Percentiles rank a stretch among this genome's conserved stretches.
These are phyloP conservation scores for Nicotiana rustica DNA, from an alignment of 305 asterid species.

Conservation along the genomic window DNA sequence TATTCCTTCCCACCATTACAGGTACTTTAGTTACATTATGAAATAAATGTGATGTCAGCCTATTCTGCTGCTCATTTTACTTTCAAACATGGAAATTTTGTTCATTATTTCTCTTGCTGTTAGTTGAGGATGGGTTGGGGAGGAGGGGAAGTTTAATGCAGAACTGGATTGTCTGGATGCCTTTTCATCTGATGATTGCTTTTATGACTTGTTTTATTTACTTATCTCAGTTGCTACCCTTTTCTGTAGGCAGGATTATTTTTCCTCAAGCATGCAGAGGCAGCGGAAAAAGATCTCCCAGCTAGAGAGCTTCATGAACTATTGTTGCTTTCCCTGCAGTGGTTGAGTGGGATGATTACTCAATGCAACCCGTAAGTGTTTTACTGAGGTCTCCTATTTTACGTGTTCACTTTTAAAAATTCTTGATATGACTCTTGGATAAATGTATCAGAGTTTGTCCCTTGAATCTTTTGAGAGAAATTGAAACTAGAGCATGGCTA, in stretches of 20 bases:
- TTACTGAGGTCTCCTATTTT: conserved; percentile 36
- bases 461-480: conserved; percentile 87
- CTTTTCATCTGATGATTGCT: conserved; percentile 34
- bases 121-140: conserved; percentile 26
- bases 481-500: conserved; percentile 98
- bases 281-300: conserved; percentile 87
- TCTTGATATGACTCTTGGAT: conserved; percentile 35
- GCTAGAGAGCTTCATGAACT: conserved; percentile 90
- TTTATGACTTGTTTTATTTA: conserved; percentile 30
- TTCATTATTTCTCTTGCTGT: conserved; percentile 26
- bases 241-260: conserved; percentile 83
- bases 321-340: conserved; percentile 86
- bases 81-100: not conserved
- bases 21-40: conserved; percentile 55
- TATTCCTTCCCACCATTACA: conserved; percentile 85
- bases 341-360: conserved; percentile 95
- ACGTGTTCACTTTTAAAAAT: conserved; percentile 36
- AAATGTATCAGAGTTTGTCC: conserved; percentile 77
- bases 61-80: conserved; percentile 12
- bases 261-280: conserved; percentile 95
- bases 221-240: not conserved
- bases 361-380: conserved; percentile 78
- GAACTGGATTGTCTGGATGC: not conserved
- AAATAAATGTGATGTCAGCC: conserved; percentile 32
- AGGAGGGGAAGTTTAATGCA: not conserved